Evolutionary conservation across 192 early-diverging fungal genomes (phyloP).

Genomic region (Podila clonocystis): DNA sequence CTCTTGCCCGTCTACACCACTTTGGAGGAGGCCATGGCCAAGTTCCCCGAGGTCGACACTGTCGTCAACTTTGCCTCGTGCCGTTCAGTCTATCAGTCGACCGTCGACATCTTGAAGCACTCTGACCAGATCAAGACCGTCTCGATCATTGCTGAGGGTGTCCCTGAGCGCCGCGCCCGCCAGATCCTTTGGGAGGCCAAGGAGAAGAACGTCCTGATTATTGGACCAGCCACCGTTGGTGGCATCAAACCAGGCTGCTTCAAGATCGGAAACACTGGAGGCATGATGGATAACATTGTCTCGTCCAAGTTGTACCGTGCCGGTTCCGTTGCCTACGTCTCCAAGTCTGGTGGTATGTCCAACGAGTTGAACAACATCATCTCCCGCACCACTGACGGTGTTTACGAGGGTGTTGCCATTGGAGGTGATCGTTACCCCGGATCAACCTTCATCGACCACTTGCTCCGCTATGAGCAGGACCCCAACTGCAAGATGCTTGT

Average conservation of each 20-base stretch:
- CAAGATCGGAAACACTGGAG: conserved; percentile 99
- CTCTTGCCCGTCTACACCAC: conserved; percentile 92
- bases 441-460: conserved; percentile 97
- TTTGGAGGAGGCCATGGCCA: conserved; percentile 78
- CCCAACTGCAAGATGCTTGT: conserved; percentile 93
- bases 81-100: conserved; percentile 92
- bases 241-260: conserved; percentile 99
- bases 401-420: conserved; percentile 98
- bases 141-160: conserved; percentile 98
- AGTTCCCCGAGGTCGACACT: conserved; percentile 94
- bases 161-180: conserved; percentile 94
- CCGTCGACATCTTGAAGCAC: conserved; percentile 82
- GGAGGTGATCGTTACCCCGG: conserved; percentile 98
- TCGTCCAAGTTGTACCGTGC: conserved; percentile 95
- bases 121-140: conserved; percentile 88
- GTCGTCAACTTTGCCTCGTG: conserved; percentile 98
- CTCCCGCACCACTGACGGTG: conserved; percentile 93
- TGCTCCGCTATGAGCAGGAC: conserved; percentile 92
- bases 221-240: conserved; percentile 97
- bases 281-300: conserved; percentile 99
- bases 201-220: conserved; percentile 81
- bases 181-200: conserved; percentile 87
- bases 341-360: conserved; percentile 99
- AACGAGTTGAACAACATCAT: conserved; percentile 99
- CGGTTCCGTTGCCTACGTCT: conserved; percentile 96